These are phyloP conservation scores for Rhynchospora pubera DNA, from an alignment of 176 grass and related monocot genomes.

Conservation along the genomic window DNA sequence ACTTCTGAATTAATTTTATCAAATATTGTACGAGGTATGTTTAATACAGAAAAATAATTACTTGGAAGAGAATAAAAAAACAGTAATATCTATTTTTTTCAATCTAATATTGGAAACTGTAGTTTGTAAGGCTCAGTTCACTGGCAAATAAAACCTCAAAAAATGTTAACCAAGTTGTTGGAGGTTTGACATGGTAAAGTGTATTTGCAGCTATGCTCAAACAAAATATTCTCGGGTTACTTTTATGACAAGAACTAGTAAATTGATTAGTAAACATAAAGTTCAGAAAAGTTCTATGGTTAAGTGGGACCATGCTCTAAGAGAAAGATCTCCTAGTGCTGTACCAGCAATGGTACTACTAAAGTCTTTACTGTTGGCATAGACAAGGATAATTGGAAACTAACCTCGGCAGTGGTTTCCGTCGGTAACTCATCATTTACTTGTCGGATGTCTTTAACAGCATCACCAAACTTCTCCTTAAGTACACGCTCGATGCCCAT, in stretches of 20 bases:
- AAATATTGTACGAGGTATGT: not conserved
- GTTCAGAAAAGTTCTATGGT: not conserved
- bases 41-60: not conserved
- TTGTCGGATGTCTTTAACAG: slow-evolving; percentile 67
- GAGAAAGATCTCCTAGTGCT: not conserved
- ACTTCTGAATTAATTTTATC: not conserved
- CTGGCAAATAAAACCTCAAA: not conserved
- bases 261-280: not conserved
- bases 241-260: not conserved
- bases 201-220: not conserved
- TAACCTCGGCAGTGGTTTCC: slow-evolving; percentile 52
- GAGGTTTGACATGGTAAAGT: not conserved
- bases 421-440: slow-evolving; percentile 37
- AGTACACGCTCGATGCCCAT: slow-evolving; percentile 94
- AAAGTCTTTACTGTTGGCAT: not conserved
- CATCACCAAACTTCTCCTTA: slow-evolving; percentile 88
- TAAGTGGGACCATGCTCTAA: not conserved
- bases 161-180: not conserved
- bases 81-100: not conserved
- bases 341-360: not conserved
- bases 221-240: not conserved
- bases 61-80: not conserved
- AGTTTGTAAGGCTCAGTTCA: not conserved
- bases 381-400: not conserved
- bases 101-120: not conserved